These are phyloP conservation scores for Quercus phellos DNA, from an alignment of 331 rosid genomes.

Conservation along the genomic window DNA sequence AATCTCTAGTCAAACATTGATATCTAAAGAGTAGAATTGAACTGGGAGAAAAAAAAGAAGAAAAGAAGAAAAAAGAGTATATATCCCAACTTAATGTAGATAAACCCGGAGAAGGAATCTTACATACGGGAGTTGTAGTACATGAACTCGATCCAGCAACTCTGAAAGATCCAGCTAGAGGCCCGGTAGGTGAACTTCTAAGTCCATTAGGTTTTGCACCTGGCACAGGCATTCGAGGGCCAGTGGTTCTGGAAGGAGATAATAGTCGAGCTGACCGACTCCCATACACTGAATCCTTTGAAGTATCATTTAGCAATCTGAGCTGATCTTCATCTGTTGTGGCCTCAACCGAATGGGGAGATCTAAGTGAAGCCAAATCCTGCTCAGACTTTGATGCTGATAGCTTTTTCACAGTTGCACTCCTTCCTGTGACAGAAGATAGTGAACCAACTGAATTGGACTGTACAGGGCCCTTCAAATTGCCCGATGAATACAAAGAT, in stretches of 20 bases:
- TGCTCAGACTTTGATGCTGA: slow-evolving; percentile 93
- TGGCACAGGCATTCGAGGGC: slow-evolving; percentile 45
- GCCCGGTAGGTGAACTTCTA: slow-evolving; percentile 36
- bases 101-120: slow-evolving; percentile 44
- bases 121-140: slow-evolving; percentile 75
- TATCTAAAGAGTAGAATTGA: not conserved
- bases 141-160: slow-evolving; percentile 55
- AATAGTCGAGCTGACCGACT: slow-evolving; percentile 52
- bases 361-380: slow-evolving; percentile 80
- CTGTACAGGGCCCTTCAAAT: slow-evolving; percentile 61
- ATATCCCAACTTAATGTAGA: slow-evolving; percentile 15
- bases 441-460: slow-evolving; percentile 62
- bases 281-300: slow-evolving; percentile 59
- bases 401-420: slow-evolving; percentile 44
- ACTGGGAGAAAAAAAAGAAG: not conserved
- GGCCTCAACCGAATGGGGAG: slow-evolving; percentile 60
- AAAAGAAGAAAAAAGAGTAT: not conserved
- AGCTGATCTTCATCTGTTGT: slow-evolving; percentile 75
- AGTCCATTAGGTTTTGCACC: slow-evolving; percentile 57
- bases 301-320: slow-evolving; percentile 52
- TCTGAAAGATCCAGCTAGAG: slow-evolving; percentile 49
- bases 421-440: slow-evolving; percentile 63
- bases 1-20: slow-evolving; percentile 26
- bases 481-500: slow-evolving; percentile 53
- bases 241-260: slow-evolving; percentile 65